phyloP scores from a whole-genome alignment of 2,329 filamentous ascomycete species.

The Helotiales sp. region DNA sequence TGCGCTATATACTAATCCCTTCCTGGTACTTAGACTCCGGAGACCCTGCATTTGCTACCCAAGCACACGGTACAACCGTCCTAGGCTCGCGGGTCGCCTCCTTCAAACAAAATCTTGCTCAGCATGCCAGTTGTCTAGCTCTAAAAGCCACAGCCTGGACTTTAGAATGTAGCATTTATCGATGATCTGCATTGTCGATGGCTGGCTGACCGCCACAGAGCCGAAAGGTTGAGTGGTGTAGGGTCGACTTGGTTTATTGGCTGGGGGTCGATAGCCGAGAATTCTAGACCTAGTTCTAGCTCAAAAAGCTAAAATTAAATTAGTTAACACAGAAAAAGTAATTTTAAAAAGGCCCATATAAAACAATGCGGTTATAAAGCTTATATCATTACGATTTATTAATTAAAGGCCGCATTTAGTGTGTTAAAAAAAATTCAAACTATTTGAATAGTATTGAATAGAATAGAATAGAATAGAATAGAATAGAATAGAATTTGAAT shows the following conservation, averaged over 20 bases:
- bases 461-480: no score
- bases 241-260: not conserved
- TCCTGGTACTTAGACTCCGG: not conserved
- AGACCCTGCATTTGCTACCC: not conserved
- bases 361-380: no score
- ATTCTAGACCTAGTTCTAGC: not conserved
- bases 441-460: no score
- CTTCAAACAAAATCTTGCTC: not conserved
- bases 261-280: not conserved
- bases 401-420: no score
- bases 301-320: no score
- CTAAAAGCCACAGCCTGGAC: not conserved
- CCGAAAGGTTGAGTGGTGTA: not conserved
- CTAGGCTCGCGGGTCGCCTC: not conserved
- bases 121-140: not conserved
- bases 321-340: no score
- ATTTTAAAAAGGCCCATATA: no score
- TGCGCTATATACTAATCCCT: not conserved
- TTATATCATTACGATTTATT: no score
- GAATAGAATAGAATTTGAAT: no score
- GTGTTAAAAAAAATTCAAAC: no score
- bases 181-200: not conserved
- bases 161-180: not conserved
- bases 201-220: not conserved
- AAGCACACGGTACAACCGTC: not conserved